Base-by-base conservation (phyloP, 768 basidiomycete genomes). In the Russula sp. region DNA sequence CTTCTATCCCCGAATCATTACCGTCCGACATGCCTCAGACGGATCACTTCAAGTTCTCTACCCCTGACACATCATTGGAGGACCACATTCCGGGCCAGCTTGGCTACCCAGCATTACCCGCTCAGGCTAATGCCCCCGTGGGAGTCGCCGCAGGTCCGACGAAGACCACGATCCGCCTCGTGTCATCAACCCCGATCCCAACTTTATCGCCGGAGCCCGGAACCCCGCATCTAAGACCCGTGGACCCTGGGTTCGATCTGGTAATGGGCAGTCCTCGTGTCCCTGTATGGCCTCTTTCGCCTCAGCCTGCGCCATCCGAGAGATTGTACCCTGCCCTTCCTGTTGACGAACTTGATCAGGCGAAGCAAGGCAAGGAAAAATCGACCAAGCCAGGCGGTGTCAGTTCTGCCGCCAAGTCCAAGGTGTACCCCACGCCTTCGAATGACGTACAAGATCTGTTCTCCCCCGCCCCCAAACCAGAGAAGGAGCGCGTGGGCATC, bases 201-300 rank as follows among this genome's bases (percentile, higher is more conserved):
- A 52, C 34, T 27, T 49, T 60, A 5, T 50, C 64, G 22, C 44
- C 63, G 13, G 66, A 44, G 44, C 67, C 70, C 31, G 77, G 74
- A 37, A 89, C 89, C 0, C 89, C 89, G 0, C 81, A 80, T 57
- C 79, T 92, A 3, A 78, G 82, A 65, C 84, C 88, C 0, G 84
- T 86, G 69, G 74, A 80, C 51, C 88, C 88, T 2, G 77, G 78
- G 10, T 91, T 89, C 66, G 88, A 91, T 65, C 77, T 91, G 34
- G 79, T 82, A 20, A 76, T 86, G 66, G 82, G 77, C 27, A 85
- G 83, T 50, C 88, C 86, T 0, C 11, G 68, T 1, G 67, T 73
- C 16, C 71, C 72, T 54, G 71, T 75, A 66, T 79, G 80, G 77
- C 79, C 81, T 1, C 69, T 77, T 35, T 77, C 81, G 0, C 80